Evolutionary conservation across 1,139 yeast species (phyloP), one percentile per base, ranked within the genome.

Genomic region (Nakaseomyces nivariensis): DNA sequence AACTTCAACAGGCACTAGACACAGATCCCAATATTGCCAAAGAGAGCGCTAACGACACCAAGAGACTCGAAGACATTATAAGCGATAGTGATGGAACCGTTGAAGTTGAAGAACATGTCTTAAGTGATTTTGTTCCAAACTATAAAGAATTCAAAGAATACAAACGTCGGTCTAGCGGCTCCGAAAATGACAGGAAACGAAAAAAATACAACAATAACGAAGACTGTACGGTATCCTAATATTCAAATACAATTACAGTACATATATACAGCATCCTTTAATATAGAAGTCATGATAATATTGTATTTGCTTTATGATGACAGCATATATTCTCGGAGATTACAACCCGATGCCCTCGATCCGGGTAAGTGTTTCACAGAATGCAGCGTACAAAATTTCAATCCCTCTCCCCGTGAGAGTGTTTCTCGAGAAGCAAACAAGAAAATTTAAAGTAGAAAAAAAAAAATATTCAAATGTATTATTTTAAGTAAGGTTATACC

Each of bases 41-140:
- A 4, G 53, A 55, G 37, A 51, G 52, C 25, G 47, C 48, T 10
- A 48, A 26, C 7, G 47, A 48, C 34, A 48, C 52, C 24, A 33
- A 51, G 13, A 48, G 50, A 13, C 22, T 58, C 33, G 58, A 52
- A 29, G 60, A 56, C 45, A 52, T 53, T 26, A 46, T 51, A 2
- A 57, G 54, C 43, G 10, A 43, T 13, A 29, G 29, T 13, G 38
- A 43, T 29, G 37, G 37, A 24, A 24, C 37, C 5, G 46, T 33
- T 6, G 37, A 43, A n/a, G 47, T 58, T 25, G 67, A 62, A 43
- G 67, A 62, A 40, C 63, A 60, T 43, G 62, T 60, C 0, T 48
- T 62, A 34, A 60, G 63, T 51, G 52, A 48, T 37, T 54, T 57
- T 45, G 54, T 48, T n/a, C 55, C 56, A n/a, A 48, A 50, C 33